Conservation (phyloP, 2,329 filamentous ascomycete species). For the Colletotrichum kahawae region DNA sequence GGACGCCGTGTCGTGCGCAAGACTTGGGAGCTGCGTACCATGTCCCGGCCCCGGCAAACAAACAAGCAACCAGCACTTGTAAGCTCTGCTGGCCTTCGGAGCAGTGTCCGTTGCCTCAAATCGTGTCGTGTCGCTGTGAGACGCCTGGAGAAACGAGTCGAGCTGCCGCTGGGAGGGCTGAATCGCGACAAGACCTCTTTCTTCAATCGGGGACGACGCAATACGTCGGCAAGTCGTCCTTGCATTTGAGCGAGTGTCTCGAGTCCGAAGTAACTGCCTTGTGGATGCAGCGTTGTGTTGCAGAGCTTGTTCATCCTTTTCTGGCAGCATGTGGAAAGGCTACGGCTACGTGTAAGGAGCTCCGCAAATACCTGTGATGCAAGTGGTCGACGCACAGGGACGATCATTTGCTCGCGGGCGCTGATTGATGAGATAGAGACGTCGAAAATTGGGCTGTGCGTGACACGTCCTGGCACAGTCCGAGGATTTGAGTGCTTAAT, state of each 20-base stretch:
- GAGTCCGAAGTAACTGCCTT: neutral
- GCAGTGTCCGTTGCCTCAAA: slow-evolving; percentile 16
- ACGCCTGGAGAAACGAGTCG: neutral
- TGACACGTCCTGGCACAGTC: neutral
- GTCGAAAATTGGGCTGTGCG: neutral
- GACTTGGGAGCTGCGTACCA: neutral
- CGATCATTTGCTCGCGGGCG: neutral
- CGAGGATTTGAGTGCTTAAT: neutral
- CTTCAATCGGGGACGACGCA: neutral
- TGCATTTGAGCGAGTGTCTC: neutral
- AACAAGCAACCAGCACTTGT: neutral
- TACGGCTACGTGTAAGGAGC: neutral
- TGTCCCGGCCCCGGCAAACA: neutral
- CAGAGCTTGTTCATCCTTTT: neutral
- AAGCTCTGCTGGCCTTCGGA: neutral
- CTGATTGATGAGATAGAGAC: neutral
- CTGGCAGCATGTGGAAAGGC: neutral
- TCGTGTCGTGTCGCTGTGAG: neutral
- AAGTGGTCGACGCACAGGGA: neutral
- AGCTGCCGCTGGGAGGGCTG: neutral
- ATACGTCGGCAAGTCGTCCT: neutral
- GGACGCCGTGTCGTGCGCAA: neutral
- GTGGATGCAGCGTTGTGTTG: neutral
- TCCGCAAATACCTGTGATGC: neutral
- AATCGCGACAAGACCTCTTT: neutral